Conservation (phyloP, 495 filamentous ascomycete species). For the Tuber indicum region DNA sequence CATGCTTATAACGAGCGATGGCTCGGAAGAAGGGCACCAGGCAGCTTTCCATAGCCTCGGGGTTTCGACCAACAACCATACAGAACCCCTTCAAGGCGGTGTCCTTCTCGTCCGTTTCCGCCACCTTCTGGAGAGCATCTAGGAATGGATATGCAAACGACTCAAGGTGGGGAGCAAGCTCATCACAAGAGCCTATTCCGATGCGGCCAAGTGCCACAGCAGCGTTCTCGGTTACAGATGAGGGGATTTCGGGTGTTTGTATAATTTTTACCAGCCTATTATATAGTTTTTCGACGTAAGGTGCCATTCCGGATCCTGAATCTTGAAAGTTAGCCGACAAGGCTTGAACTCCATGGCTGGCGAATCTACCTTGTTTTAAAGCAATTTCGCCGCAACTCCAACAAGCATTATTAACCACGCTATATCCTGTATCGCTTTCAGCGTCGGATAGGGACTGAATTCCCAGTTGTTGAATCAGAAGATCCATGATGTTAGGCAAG, state of each 20-base stretch:
- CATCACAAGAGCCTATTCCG: slow-evolving; percentile 70
- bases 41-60: slow-evolving; percentile 81
- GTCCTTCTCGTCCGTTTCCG: slow-evolving; percentile 88
- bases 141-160: slow-evolving; percentile 77
- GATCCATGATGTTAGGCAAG: slow-evolving; percentile 64
- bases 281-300: slow-evolving; percentile 71
- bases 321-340: slow-evolving; percentile 22
- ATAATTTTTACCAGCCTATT: slow-evolving; percentile 70
- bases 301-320: slow-evolving; percentile 53
- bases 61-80: slow-evolving; percentile 75
- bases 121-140: slow-evolving; percentile 70
- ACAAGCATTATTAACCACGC: slow-evolving; percentile 95
- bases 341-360: background rate
- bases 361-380: slow-evolving; percentile 58
- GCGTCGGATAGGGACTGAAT: slow-evolving; percentile 67
- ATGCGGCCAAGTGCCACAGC: slow-evolving; percentile 87
- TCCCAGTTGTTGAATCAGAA: slow-evolving; percentile 80
- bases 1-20: slow-evolving; percentile 68
- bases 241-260: slow-evolving; percentile 73
- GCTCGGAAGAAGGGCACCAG: slow-evolving; percentile 75
- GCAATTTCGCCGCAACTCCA: slow-evolving; percentile 96
- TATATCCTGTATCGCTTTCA: slow-evolving; percentile 70
- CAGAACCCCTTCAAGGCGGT: slow-evolving; percentile 88
- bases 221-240: slow-evolving; percentile 88
- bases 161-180: slow-evolving; percentile 72